phyloP scores from a whole-genome alignment of 352 stramenopile species.

The Phytophthora palmivora region DNA sequence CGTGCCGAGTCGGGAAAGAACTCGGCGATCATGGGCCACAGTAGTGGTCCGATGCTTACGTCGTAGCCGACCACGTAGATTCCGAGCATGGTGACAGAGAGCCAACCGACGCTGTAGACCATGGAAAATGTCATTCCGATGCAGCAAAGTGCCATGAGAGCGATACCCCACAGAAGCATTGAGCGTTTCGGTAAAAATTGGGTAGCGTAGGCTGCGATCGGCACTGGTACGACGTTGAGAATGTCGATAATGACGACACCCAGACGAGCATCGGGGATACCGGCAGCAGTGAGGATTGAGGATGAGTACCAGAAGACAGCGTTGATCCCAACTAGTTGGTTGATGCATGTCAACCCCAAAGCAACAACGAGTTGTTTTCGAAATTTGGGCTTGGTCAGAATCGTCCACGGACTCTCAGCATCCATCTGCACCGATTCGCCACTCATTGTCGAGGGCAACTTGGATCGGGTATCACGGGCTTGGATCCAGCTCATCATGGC shows the following conservation, averaged over 20 bases:
- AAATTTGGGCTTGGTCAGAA: conserved; percentile 30
- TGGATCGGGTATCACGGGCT: conserved; percentile 11
- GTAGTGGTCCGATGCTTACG: conserved; percentile 59
- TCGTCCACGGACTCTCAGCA: conserved; percentile 19
- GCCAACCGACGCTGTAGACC: conserved; percentile 29
- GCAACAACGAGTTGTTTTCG: conserved; percentile 48
- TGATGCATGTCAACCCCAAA: conserved; percentile 35
- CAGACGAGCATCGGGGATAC: conserved; percentile 50
- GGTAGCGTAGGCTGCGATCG: conserved; percentile 30
- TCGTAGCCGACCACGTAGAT: conserved; percentile 53
- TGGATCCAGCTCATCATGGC: conserved; percentile 40
- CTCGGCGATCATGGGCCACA: conserved; percentile 50
- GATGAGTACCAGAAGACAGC: conserved; percentile 73
- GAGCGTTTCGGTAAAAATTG: conserved; percentile 42
- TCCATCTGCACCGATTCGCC: conserved; percentile 12
- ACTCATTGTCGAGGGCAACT: conserved; percentile 30
- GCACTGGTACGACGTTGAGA: conserved; percentile 52
- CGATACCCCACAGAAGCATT: conserved; percentile 46
- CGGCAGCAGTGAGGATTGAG: conserved; percentile 53
- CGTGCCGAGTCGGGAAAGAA: conserved; percentile 66
- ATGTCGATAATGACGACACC: conserved; percentile 60
- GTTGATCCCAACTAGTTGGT: conserved; percentile 70
- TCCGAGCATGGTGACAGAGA: conserved; percentile 52
- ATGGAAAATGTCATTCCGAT: conserved; percentile 51
- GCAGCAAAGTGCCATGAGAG: conserved; percentile 45